Evolutionary conservation across 2,329 filamentous ascomycete genomes (phyloP), one percentile per base, ranked within the genome.

Genomic region (Sarocladium oryzae): DNA sequence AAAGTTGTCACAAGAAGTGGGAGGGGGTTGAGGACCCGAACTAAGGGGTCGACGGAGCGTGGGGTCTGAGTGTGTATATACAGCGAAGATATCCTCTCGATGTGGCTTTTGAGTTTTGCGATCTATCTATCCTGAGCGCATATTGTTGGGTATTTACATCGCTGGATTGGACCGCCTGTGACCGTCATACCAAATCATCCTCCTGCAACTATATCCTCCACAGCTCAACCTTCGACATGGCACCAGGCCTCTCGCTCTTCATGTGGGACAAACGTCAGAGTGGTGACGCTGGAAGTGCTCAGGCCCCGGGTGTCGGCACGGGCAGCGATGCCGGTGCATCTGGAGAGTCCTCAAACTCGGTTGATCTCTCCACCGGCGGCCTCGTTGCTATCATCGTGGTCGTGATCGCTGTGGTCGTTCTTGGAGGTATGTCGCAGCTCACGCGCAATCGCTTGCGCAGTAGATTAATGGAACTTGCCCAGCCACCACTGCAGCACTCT

Each of bases 341-440:
- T 33, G 87, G 88, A 16, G 67, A 74, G 54, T 74, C 75, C 20
- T 78, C 79, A 5, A 64, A 61, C 55, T 79, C 77, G 15, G 76
- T 86, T 57, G 28, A 40, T 10, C 68, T 93, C 20, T 88, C 85
- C 2, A 81, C 75, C 33, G 85, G 84, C 18, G 88, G 78, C 13
- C 72, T 90, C 60, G 76, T 88, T 53, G 87, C 86, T 45, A 89
- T 93, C 57, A 82, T 89, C 52, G 74, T 88, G 11, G 79, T 89
- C 3, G 86, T 89, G 4, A 79, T 81, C 9, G 64, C 79, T 11
- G 81, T 88, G 8, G 77, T 82, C 32, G 71, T 90, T 16, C 69
- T 87, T 53, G 87, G 87, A 66, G 79, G 88, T 91, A 73, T 63
- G 81, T 65, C 21, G 24, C 23, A n/a, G n/a, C n/a, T n/a, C n/a